Evolutionary conservation across 768 basidiomycete species (phyloP).

Genomic region (Tulasnella sp.): DNA sequence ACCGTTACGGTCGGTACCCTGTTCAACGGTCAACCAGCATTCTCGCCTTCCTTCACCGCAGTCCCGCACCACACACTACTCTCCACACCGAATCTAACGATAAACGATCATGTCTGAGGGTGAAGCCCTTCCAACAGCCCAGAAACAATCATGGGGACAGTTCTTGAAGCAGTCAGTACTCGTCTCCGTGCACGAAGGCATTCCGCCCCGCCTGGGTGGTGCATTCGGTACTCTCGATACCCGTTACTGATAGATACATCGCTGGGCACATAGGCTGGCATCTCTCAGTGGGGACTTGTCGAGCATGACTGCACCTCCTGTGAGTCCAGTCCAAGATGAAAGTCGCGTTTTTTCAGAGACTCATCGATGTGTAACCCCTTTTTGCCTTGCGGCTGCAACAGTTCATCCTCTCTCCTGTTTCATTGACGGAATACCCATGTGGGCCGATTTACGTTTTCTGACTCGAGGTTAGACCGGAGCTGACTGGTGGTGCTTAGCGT

Average conservation of each 20-base stretch:
- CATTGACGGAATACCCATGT: constrained; percentile 88
- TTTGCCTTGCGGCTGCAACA: constrained; percentile 30
- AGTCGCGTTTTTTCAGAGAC: not conserved
- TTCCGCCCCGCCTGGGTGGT: constrained; percentile 3
- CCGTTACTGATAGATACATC: no score
- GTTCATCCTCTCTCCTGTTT: constrained; percentile 85
- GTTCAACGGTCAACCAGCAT: not conserved
- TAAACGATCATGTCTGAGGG: constrained; percentile 18
- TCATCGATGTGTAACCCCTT: not conserved
- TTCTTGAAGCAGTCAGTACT: constrained; percentile 78
- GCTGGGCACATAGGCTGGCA: no score
- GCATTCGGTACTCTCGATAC: no score
- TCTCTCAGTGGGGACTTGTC: constrained; percentile 82
- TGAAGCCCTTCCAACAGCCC: constrained; percentile 58
- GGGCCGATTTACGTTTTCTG: constrained; percentile 21
- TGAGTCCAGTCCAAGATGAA: not conserved
- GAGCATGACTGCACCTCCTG: constrained; percentile 55
- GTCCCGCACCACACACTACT: not conserved
- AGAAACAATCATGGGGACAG: constrained; percentile 76
- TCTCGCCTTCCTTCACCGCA: not conserved
- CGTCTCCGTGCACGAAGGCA: not conserved
- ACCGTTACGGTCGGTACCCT: not conserved
- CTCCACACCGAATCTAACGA: not conserved
- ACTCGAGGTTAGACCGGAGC: no score
- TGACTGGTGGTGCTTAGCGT: constrained; percentile 52